Base-by-base conservation (phyloP, 768 basidiomycete genomes). In the Xanthoconium purpureum region DNA sequence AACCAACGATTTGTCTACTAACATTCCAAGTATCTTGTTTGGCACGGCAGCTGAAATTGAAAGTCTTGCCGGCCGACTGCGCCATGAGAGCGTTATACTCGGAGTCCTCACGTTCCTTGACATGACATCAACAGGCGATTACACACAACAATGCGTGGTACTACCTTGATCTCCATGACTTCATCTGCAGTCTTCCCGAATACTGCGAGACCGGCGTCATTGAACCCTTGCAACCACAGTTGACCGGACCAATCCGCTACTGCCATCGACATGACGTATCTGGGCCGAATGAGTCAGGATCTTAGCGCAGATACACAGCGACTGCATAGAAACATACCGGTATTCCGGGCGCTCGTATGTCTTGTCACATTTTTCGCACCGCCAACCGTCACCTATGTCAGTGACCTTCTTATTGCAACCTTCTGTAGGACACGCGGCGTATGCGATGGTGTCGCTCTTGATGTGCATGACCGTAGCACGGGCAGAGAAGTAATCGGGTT, bases 201-300 rank as follows among this genome's bases (percentile, higher is more conserved):
- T 15, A 99, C 73, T 5, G 77, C 74, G 50, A 84, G 71, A 6
- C 94, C 97, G 35, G 88, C 84, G 7, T 98, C 96, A 68, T 99
- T 96, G 79, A 99, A 99, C 5, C 90, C 93, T 59, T 91, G 91
- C 44, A 98, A 75, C 96, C 96, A 98, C 17, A 85, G 81, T 71
- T 95, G 91, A 20, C 85, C 87, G 17, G 92, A 90, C 75, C 86
- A 83, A 71, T 99, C 97, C n/a, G 91, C 83, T 3, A 93, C 87
- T 46, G 90, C 91, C 76, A 97, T 78, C 38, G 85, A 81, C 61
- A 98, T 79, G 66, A 96, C 86, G 62, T 89, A 92, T 51, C 89
- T 90, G 55, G 53, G 13, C 5, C 38, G 29, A 30, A 55, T 18
- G 2, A 33, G 45, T 61, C 56, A 56, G 39, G 6, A 54, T 39